phyloP scores from a whole-genome alignment of 306 rosid genomes.

The Quercus bicolor region DNA sequence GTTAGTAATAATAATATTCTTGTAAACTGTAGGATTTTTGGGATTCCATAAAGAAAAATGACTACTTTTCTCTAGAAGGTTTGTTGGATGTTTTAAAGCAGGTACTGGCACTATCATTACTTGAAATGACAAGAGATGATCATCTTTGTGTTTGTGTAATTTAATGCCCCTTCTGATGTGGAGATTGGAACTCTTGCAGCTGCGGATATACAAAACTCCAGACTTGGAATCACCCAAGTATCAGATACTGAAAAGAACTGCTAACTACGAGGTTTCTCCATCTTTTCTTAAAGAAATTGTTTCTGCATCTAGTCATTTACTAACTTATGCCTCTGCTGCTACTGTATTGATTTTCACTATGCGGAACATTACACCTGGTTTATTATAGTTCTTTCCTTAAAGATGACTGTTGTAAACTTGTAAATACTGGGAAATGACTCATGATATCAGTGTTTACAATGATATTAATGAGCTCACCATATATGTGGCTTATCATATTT shows the following conservation, averaged over 20 bases:
- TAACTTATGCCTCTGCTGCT: background rate
- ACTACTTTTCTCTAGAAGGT: conserved; percentile 83
- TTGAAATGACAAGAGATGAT: background rate
- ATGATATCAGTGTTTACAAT: background rate
- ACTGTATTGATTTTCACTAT: background rate
- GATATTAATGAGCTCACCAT: background rate
- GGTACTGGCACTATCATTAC: conserved; percentile 36
- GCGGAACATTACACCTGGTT: background rate
- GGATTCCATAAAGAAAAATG: conserved; percentile 79
- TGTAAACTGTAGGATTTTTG: conserved; percentile 64
- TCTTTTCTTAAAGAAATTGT: background rate
- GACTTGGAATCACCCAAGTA: conserved; percentile 85
- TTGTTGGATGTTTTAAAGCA: conserved; percentile 71
- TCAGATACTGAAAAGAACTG: conserved; percentile 61
- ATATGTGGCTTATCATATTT: background rate
- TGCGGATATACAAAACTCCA: conserved; percentile 80
- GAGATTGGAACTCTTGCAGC: conserved; percentile 40
- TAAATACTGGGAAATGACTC: background rate
- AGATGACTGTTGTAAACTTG: background rate
- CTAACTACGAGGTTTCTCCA: conserved; percentile 67
- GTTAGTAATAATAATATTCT: background rate
- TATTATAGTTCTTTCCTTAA: background rate
- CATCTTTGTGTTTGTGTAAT: background rate
- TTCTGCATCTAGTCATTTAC: background rate
- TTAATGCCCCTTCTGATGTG: background rate